These are phyloP conservation scores for Coelastrella sp. DNA, from an alignment of 139 green algal genomes.

Conservation along the genomic window DNA sequence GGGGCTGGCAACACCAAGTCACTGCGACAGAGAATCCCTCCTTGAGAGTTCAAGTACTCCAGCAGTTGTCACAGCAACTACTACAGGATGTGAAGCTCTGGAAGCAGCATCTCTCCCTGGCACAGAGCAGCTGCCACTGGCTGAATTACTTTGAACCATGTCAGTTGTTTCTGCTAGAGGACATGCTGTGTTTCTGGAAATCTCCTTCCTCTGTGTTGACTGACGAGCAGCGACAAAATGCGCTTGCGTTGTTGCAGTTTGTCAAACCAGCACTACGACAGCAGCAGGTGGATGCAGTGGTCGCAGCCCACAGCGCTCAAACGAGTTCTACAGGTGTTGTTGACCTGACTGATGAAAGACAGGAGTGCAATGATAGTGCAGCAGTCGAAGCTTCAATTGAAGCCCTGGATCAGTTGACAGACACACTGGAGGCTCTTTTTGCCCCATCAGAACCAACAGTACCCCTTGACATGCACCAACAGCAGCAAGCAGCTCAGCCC, in stretches of 20 bases:
- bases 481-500: not conserved
- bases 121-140: not conserved
- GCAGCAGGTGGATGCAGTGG: not conserved
- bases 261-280: not conserved
- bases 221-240: not conserved
- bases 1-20: not conserved
- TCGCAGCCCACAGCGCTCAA: no score
- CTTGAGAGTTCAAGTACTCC: not conserved
- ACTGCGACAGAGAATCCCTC: not conserved
- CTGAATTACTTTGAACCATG: conserved; percentile 19
- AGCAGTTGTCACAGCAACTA: not conserved
- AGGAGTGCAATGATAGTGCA: no score
- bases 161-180: conserved; percentile 4
- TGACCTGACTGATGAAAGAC: no score
- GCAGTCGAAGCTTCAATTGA: no score
- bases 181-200: not conserved
- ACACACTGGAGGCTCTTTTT: not conserved
- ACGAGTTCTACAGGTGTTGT: no score
- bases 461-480: not conserved
- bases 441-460: not conserved
- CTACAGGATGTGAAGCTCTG: not conserved
- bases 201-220: no score
- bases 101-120: not conserved
- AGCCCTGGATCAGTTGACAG: not conserved
- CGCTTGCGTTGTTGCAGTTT: not conserved